Evolutionary conservation across 2,329 filamentous ascomycete species (phyloP), one percentile per base, ranked within the genome.

Genomic region (Thelonectria olida): DNA sequence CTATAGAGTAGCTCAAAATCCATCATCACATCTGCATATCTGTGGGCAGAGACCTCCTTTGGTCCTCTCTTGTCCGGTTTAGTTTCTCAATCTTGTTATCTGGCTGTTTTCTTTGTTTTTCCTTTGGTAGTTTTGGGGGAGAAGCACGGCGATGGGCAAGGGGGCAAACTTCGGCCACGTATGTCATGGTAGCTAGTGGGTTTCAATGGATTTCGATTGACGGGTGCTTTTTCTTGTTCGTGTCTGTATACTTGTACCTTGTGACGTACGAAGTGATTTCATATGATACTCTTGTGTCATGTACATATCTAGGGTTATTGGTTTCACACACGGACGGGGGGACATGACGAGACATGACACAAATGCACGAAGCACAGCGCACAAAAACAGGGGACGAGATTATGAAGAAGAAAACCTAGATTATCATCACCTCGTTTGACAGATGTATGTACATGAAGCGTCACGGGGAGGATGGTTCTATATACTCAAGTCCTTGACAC

Each of bases 121-220:
- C 38, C 45, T 58, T 31, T 47, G 23, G 61, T 53, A 62, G 17
- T 47, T 64, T 54, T 64, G 54, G 64, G 67, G 31, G 31, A 34
- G 67, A 68, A 69, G 67, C 67, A 69, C 64, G 67, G 67, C 67
- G 67, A 70, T 70, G 67, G 67, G 67, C 67, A 70, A 64, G 64
- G 67, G 41, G 67, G 66, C 62, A 66, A 54, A 70, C 57, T 51
- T 67, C 64, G 66, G 67, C 57, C 51, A 49, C 44, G 28, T 48
- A 41, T 65, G 48, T 62, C 60, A 56, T 47, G 57, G 63, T 70
- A 70, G 66, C 58, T 67, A 69, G 62, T 67, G 64, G 66, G 65
- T 65, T 67, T 65, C 68, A 68, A 62, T 68, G 66, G 51, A 58
- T 56, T 54, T 64, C 20, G 55, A 60, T 67, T 67, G 66, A 70